Conservation (phyloP, 306 rosid genomes). For the Quercus alba region DNA sequence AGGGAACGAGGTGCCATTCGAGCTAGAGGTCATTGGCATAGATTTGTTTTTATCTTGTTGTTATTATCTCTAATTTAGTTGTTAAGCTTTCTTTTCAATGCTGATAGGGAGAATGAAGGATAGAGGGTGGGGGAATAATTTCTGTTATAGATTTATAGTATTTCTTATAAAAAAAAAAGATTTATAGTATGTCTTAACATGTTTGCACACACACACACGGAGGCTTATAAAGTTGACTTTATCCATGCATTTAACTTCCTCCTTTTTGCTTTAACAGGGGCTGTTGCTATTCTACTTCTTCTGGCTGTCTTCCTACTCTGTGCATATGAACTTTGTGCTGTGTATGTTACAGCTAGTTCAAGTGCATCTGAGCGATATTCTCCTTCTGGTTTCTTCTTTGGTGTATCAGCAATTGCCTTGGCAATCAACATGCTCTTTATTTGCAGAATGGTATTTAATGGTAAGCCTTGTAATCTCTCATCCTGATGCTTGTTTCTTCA, state of each 20-base stretch:
- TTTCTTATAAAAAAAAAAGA: not conserved
- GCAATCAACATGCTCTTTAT: slow-evolving; percentile 99
- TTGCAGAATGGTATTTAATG: slow-evolving; percentile 97
- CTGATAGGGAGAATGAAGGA: not conserved
- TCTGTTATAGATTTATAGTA: not conserved
- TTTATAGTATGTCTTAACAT: not conserved
- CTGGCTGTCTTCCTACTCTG: slow-evolving; percentile 97
- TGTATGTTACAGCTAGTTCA: slow-evolving; percentile 95
- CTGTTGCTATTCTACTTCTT: slow-evolving; percentile 93
- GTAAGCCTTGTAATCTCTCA: slow-evolving; percentile 40
- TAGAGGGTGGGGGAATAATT: not conserved
- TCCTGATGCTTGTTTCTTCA: slow-evolving; percentile 9
- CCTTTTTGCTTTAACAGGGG: slow-evolving; percentile 55
- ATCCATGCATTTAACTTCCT: slow-evolving; percentile 3
- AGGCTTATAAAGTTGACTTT: not conserved
- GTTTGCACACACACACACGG: too few species aligned
- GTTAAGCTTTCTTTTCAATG: not conserved
- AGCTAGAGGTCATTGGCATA: not conserved
- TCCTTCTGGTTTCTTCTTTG: slow-evolving; percentile 99
- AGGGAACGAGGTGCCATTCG: too few species aligned
- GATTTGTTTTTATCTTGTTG: not conserved
- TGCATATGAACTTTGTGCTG: slow-evolving; percentile 97
- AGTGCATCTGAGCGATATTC: slow-evolving; percentile 96
- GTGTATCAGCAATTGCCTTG: slow-evolving; percentile 98
- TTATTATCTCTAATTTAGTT: not conserved